These are phyloP conservation scores for Globisporangium camurandrum DNA, from an alignment of 352 stramenopile genomes.

Conservation along the genomic window DNA sequence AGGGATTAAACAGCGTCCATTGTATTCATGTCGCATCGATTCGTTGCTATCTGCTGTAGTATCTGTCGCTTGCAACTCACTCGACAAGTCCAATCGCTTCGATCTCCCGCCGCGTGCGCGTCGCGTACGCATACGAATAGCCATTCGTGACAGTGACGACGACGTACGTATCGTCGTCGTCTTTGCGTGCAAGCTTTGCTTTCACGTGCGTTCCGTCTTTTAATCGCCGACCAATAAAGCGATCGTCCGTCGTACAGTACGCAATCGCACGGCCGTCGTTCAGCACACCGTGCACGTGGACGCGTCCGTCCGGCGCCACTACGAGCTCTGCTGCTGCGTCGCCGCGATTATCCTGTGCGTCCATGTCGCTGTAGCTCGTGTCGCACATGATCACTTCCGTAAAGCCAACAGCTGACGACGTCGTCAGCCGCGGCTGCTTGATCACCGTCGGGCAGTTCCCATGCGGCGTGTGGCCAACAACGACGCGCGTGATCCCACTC, in stretches of 20 bases:
- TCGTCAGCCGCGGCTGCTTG: constrained; percentile 29
- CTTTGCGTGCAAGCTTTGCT: constrained; percentile 28
- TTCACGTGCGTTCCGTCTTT: constrained; percentile 58
- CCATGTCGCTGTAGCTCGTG: constrained; percentile 88
- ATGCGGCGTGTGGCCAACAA: constrained; percentile 91
- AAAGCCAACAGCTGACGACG: constrained; percentile 20
- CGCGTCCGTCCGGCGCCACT: constrained; percentile 39
- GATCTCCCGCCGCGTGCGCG: constrained; percentile 7
- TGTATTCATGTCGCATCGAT: no score
- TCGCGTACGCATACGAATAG: constrained; percentile 51
- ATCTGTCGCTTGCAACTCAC: no score
- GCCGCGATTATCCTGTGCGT: constrained; percentile 67
- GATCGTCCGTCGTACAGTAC: constrained; percentile 32
- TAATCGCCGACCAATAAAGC: constrained; percentile 39
- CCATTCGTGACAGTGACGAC: constrained; percentile 55
- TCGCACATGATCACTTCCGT: constrained; percentile 88
- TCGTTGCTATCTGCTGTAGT: no score
- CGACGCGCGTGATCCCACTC: constrained; percentile 73
- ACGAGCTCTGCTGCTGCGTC: constrained; percentile 69
- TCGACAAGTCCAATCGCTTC: constrained; percentile 5
- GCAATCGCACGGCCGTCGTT: constrained; percentile 35
- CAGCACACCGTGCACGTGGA: constrained; percentile 49
- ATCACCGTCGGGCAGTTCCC: constrained; percentile 88
- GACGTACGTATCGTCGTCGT: constrained; percentile 29
- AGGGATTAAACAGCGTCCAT: no score